These are phyloP conservation scores for Abrus precatorius DNA, from an alignment of 306 rosid species.

Conservation along the genomic window DNA sequence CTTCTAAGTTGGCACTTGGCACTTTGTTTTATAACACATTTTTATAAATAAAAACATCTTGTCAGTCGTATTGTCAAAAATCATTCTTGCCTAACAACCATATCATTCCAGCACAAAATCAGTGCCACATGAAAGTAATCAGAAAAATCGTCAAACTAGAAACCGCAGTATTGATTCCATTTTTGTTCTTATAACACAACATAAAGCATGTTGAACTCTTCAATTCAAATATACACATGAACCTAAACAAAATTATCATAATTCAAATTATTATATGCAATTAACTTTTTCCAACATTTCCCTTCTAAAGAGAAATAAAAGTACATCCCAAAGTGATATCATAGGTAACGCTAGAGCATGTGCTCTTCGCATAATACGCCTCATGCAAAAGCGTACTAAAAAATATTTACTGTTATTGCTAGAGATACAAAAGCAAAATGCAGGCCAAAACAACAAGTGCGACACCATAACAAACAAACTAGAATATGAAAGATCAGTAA, in stretches of 20 bases:
- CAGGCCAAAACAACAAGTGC: slow-evolving; percentile 41
- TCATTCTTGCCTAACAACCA: slow-evolving; percentile 25
- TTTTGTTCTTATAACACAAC: background rate
- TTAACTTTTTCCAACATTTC: slow-evolving; percentile 15
- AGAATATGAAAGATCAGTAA: slow-evolving; percentile 51
- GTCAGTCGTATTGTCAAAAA: background rate
- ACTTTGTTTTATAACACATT: slow-evolving; percentile 25
- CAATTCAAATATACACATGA: background rate
- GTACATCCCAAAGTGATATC: slow-evolving; percentile 18
- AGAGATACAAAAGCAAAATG: slow-evolving; percentile 34
- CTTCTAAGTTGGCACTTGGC: slow-evolving; percentile 38
- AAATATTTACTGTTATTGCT: slow-evolving; percentile 5
- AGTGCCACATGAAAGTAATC: background rate
- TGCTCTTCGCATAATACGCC: slow-evolving; percentile 30
- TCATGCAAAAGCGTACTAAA: background rate
- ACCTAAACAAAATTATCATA: no score
- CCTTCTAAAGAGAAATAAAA: background rate
- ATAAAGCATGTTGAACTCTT: background rate
- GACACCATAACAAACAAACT: slow-evolving; percentile 43
- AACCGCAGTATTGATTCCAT: background rate
- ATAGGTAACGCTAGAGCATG: background rate
- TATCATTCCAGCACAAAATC: slow-evolving; percentile 34
- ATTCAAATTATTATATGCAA: background rate
- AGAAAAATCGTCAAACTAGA: background rate
- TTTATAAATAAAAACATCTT: slow-evolving; percentile 43